Percentiles rank a stretch among this genome's conserved stretches.
Conservation (phyloP, 2,329 filamentous ascomycete genomes). For the Seiridium unicorne region DNA sequence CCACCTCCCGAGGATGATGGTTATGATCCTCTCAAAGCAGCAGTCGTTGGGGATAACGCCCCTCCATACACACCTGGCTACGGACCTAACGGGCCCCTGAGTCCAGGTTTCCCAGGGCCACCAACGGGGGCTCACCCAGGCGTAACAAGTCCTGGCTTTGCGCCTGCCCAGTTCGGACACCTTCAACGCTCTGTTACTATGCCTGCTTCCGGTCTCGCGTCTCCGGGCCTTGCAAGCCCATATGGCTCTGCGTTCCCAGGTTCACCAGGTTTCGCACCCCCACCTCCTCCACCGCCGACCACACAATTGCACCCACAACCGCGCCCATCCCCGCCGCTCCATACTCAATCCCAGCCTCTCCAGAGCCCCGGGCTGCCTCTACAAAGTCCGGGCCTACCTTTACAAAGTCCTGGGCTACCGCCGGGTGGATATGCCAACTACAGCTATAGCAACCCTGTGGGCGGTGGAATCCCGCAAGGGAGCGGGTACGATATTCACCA, state of each 20-base stretch:
- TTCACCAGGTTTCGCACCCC: constrained; percentile 41
- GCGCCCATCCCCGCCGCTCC: constrained; percentile 8
- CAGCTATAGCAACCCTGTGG: constrained; percentile 28
- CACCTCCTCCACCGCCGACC: constrained; percentile 25
- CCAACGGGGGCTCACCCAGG: constrained; percentile 19
- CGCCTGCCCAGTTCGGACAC: constrained; percentile 38
- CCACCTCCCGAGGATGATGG: constrained; percentile 68
- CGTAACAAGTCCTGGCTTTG: constrained; percentile 35
- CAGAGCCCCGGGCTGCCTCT: constrained; percentile 19
- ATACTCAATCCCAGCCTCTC: constrained; percentile 24
- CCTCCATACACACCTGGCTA: constrained; percentile 48
- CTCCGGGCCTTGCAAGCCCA: constrained; percentile 37
- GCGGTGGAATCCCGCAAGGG: constrained; percentile 10
- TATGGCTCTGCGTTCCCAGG: constrained; percentile 45
- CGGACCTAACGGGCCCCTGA: constrained; percentile 39
- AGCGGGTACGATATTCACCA: constrained; percentile 61
- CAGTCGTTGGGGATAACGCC: constrained; percentile 53
- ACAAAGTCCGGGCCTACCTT: background rate
- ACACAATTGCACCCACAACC: background rate
- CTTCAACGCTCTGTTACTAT: constrained; percentile 49
- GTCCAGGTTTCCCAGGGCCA: constrained; percentile 28
- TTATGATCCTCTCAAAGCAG: constrained; percentile 56
- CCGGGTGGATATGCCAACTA: constrained; percentile 58
- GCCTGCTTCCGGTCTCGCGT: constrained; percentile 30
- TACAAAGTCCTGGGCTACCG: constrained; percentile 35